phyloP scores from a whole-genome alignment of 2,329 filamentous ascomycete genomes.

The Fusarium sp. region DNA sequence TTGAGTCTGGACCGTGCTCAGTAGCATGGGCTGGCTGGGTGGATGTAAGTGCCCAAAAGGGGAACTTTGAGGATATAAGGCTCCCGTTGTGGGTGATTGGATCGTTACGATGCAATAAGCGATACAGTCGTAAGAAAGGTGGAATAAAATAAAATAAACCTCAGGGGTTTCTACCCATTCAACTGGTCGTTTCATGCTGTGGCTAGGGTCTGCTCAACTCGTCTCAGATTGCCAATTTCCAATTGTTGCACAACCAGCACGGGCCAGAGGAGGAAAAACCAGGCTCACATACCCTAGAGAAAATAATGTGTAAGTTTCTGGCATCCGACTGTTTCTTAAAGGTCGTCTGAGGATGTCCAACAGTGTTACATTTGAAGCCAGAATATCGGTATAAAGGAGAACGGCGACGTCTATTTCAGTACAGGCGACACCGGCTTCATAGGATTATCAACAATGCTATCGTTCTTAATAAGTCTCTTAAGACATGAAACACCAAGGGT shows the following conservation, averaged over 20 bases:
- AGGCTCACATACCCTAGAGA: slow-evolving; percentile 23
- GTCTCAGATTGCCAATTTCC: slow-evolving; percentile 49
- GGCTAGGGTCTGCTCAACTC: slow-evolving; percentile 29
- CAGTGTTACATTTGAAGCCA: slow-evolving; percentile 23
- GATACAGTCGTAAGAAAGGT: slow-evolving; percentile 7
- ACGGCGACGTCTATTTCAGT: slow-evolving; percentile 17
- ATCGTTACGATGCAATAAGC: not conserved
- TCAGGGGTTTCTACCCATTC: slow-evolving; percentile 32
- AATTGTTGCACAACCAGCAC: slow-evolving; percentile 27
- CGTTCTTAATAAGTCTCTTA: slow-evolving; percentile 28
- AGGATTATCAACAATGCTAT: slow-evolving; percentile 37
- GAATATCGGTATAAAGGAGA: slow-evolving; percentile 6
- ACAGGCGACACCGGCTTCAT: slow-evolving; percentile 26
- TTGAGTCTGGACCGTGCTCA: slow-evolving; percentile 9
- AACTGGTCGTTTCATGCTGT: slow-evolving; percentile 41
- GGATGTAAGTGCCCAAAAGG: slow-evolving; percentile 13
- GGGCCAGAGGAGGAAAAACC: slow-evolving; percentile 9
- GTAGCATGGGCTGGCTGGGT: not conserved
- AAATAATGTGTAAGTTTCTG: not conserved
- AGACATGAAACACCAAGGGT: slow-evolving; percentile 33
- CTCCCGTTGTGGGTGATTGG: slow-evolving; percentile 3
- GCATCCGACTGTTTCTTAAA: not conserved
- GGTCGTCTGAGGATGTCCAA: slow-evolving; percentile 1
- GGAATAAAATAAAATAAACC: slow-evolving; percentile 7
- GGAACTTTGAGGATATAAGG: slow-evolving; percentile 10